phyloP scores from a whole-genome alignment of 176 grass and related monocot species.

The Avena atlantica region DNA sequence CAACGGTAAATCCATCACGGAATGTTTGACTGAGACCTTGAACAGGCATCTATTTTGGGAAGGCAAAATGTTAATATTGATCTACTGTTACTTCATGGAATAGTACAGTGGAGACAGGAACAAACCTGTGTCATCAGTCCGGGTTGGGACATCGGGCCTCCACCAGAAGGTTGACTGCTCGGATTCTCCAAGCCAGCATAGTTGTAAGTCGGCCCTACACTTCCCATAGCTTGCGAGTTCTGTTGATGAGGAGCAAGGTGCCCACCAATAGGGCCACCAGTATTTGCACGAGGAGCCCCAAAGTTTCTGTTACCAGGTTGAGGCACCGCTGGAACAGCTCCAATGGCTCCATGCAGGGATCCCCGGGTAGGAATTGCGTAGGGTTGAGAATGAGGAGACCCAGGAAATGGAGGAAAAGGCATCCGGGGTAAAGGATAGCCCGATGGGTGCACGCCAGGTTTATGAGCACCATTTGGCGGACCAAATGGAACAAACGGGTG shows the following conservation, averaged over 20 bases:
- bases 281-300: conserved; percentile 79
- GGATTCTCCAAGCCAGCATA: conserved; percentile 78
- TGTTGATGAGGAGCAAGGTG: conserved; percentile 92
- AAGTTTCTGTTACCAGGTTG: conserved; percentile 86
- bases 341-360: conserved; percentile 83
- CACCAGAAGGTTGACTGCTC: conserved; percentile 86
- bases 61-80: conserved; percentile 40
- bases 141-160: conserved; percentile 77
- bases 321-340: conserved; percentile 72
- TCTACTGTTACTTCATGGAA: conserved; percentile 31
- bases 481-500: conserved; percentile 87
- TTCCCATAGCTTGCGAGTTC: conserved; percentile 75
- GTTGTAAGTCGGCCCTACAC: conserved; percentile 67
- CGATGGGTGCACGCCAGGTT: conserved; percentile 75
- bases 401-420: conserved; percentile 87
- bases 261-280: conserved; percentile 85
- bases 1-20: conserved; percentile 94
- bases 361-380: conserved; percentile 95
- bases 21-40: conserved; percentile 99
- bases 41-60: conserved; percentile 72
- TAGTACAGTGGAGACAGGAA: conserved; percentile 9
- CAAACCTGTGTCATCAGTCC: conserved; percentile 98
- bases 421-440: conserved; percentile 80
- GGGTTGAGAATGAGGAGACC: conserved; percentile 89
- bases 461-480: conserved; percentile 77